phyloP scores from a whole-genome alignment of 176 grass and related monocot species.

The sorghum (Sorghum bicolor) region Sorghum_bicolor_NCBIv3 NC_012875.2:9084501-9085000 shows the following conservation, averaged over 20 bases:
- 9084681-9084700: not conserved
- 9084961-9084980: not conserved
- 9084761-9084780: not conserved
- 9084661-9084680: conserved; percentile 4
- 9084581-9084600: conserved; percentile 26
- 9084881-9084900: not conserved
- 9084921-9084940: not conserved
- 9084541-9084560: conserved; percentile 34
- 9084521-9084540: conserved; percentile 17
- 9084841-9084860: not conserved
- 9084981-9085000: not conserved
- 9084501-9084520: not conserved
- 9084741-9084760: not conserved
- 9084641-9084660: not conserved
- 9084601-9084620: conserved; percentile 11
- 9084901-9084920: not conserved
- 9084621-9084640: conserved; percentile 1
- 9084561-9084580: conserved; percentile 29
- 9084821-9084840: not conserved
- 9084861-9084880: not conserved
- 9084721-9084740: not conserved
- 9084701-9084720: not conserved
- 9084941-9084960: not conserved
- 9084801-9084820: not conserved
- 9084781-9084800: not conserved